These are phyloP conservation scores for Neofusicoccum cordaticola DNA, from an alignment of 2,329 filamentous ascomycete species.

Conservation along the genomic window DNA sequence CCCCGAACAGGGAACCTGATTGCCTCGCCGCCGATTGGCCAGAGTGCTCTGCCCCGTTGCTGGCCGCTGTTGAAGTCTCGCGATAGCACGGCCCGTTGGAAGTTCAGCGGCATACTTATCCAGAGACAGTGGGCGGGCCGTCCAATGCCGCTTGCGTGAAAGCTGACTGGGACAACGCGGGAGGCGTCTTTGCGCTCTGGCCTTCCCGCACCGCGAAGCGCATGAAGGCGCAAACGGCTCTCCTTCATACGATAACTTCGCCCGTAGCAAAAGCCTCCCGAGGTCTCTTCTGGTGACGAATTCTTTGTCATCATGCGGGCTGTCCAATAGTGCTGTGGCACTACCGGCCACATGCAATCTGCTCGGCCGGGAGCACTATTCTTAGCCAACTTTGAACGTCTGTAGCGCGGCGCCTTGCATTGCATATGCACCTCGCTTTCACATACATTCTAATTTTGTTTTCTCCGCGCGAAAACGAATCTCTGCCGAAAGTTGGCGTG, in stretches of 20 bases:
- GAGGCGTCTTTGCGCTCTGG: not conserved
- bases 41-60: no score
- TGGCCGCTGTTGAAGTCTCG: not conserved
- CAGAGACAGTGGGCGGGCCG: not conserved
- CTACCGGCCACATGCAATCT: not conserved
- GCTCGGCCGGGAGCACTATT: not conserved
- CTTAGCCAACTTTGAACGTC: conserved; percentile 6
- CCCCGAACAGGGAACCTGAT: not conserved
- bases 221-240: not conserved
- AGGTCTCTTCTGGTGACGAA: not conserved
- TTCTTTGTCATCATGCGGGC: not conserved
- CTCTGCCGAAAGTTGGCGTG: no score
- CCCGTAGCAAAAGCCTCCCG: not conserved
- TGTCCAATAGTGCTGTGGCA: not conserved
- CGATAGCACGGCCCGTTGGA: not conserved
- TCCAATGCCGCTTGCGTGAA: not conserved
- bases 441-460: not conserved
- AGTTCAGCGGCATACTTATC: no score
- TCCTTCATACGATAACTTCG: not conserved
- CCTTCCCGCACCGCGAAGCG: not conserved
- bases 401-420: not conserved
- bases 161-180: not conserved
- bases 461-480: not conserved
- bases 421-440: not conserved
- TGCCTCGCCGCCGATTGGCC: not conserved